Conservation (phyloP, 208 protist genomes). For the Leptomonas pyrrhocoris region DNA sequence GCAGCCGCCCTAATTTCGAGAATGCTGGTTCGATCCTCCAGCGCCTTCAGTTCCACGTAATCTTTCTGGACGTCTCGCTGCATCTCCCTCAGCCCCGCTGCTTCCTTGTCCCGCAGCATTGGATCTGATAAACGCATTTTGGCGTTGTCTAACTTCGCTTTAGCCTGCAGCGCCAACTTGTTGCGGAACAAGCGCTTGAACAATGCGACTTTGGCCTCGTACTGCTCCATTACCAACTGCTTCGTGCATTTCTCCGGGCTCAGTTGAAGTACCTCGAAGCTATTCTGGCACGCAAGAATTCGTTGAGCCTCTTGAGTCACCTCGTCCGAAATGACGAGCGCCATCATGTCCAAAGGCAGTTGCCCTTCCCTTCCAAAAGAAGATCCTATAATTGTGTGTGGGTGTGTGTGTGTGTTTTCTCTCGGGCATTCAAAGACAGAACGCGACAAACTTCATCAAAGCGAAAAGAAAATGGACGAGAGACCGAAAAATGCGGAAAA, state of each 20-base stretch:
- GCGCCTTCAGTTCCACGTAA: slow-evolving; percentile 45
- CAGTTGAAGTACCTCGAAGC: slow-evolving; percentile 81
- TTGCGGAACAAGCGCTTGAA: slow-evolving; percentile 79
- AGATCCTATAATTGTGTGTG: too few species aligned
- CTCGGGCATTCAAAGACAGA: background rate
- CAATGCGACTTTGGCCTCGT: slow-evolving; percentile 64
- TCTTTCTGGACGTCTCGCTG: slow-evolving; percentile 39
- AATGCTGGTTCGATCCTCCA: slow-evolving; percentile 69
- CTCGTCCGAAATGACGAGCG: slow-evolving; percentile 68
- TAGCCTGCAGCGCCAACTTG: slow-evolving; percentile 77
- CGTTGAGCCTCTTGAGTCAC: slow-evolving; percentile 64
- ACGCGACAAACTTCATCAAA: too few species aligned
- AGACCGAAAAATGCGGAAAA: too few species aligned
- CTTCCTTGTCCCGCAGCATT: slow-evolving; percentile 59
- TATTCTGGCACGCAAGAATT: slow-evolving; percentile 72
- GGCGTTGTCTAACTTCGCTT: slow-evolving; percentile 73
- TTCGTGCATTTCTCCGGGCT: slow-evolving; percentile 47
- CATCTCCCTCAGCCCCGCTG: slow-evolving; percentile 36
- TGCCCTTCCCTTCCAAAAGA: background rate
- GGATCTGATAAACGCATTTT: slow-evolving; percentile 81
- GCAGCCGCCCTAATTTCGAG: slow-evolving; percentile 66
- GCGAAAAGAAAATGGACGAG: too few species aligned
- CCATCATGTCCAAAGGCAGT: slow-evolving; percentile 41
- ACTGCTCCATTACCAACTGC: slow-evolving; percentile 53
- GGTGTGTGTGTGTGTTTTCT: too few species aligned